Base-by-base conservation (phyloP, 352 stramenopile species). In the Phytophthora fragariae region DNA sequence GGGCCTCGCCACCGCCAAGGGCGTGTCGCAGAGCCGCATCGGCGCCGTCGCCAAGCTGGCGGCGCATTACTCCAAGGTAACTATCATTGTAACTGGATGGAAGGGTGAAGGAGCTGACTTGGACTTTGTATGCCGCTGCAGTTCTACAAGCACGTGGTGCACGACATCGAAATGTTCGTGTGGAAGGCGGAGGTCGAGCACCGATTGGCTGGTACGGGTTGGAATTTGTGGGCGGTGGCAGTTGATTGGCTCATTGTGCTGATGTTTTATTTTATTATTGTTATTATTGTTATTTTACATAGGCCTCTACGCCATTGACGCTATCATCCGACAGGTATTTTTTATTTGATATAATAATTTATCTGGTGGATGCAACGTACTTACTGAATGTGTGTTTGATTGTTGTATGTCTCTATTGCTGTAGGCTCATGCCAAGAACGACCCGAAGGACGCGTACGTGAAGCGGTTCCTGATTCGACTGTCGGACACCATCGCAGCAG, bases 71-170 rank as follows among this genome's bases (percentile, higher is more conserved):
- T 73, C 83, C 62, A 95, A 95, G 86, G 88, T 95, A 27, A 27
- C 24, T 27, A 27, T 27, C 24, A 27, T 27, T 27, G 2, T 27
- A 27, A 3, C 24, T 27, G 24, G 24, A 55, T 14, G 63, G 33
- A 12, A 49, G 41, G 33, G 46, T 17, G 33, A 41, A 50, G 37
- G 41, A 14, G 9, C 41, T 79, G 56, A 75, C 58, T 75, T 65
- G 63, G 37, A 61, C 15, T 77, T 50, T 77, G 44, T 73, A 61
- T 81, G 57, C 15, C 14, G 44, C 47, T 53, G 47, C 69, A 96
- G 88, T 88, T 90, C 64, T 96, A 96, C 73, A 96, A 96, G 68
- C 88, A 91, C 60, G 89, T 96, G 50, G 89, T 96, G 62, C 88
- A 96, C 39, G 89, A 94, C 41, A 86, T 96, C 8, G 89, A 96